A percentile compares a stretch with the other conserved stretches of the same genome.
These are phyloP conservation scores for Symbiotaphrina buchneri DNA, from an alignment of 495 filamentous ascomycete genomes.

Conservation along the genomic window DNA sequence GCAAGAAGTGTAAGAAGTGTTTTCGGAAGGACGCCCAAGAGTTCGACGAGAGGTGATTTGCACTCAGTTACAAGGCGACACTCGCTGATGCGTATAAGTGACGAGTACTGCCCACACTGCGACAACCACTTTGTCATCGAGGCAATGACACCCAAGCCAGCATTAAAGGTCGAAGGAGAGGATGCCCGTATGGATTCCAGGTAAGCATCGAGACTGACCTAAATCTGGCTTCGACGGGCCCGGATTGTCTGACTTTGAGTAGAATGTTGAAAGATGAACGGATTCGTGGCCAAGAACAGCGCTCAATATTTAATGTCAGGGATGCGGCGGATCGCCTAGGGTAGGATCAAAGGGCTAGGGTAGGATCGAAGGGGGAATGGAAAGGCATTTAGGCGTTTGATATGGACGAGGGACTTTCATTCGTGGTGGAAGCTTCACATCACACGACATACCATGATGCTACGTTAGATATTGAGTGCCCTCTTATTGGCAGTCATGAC, in stretches of 20 bases:
- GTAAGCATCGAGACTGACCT: slow-evolving; percentile 8
- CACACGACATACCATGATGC: no score
- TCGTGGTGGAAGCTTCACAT: no score
- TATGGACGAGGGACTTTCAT: no score
- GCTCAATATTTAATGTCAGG: slow-evolving; percentile 52
- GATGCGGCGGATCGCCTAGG: slow-evolving; percentile 53
- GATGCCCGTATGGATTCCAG: slow-evolving; percentile 63
- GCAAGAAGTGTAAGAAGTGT: slow-evolving; percentile 96
- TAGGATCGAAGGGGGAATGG: not conserved
- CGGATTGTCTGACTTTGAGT: no score
- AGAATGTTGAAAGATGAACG: slow-evolving; percentile 91
- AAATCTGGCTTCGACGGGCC: not conserved
- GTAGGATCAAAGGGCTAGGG: slow-evolving; percentile 13
- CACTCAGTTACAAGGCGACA: not conserved
- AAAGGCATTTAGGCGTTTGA: not conserved
- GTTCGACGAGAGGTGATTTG: slow-evolving; percentile 61
- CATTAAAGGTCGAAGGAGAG: slow-evolving; percentile 68
- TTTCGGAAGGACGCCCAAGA: slow-evolving; percentile 84
- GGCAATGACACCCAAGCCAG: slow-evolving; percentile 56
- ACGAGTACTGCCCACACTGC: slow-evolving; percentile 99
- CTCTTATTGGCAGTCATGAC: no score
- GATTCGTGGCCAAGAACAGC: slow-evolving; percentile 32
- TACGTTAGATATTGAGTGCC: no score
- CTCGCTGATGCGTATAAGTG: slow-evolving; percentile 20
- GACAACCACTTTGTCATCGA: slow-evolving; percentile 96